Percentiles rank a stretch among this genome's conserved stretches.
Conservation (phyloP, 2,329 filamentous ascomycete genomes). For the Neofusicoccum kwambonambiense region DNA sequence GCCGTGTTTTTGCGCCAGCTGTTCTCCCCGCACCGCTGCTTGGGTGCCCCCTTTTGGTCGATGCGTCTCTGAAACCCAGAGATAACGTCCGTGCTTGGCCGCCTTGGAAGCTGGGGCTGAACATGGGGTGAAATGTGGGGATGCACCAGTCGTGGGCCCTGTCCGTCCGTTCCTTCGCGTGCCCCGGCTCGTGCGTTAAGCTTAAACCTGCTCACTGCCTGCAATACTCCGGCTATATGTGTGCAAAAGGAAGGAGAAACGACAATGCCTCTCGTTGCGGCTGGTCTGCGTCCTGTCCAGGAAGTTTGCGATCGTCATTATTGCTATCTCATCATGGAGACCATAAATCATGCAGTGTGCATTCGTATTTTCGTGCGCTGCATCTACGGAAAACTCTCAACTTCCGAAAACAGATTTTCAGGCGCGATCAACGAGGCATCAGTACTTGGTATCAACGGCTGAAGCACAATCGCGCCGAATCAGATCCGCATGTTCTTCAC, state of each 20-base stretch:
- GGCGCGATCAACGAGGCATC: neutral
- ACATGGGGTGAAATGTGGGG: constrained; percentile 5
- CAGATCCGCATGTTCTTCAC: neutral
- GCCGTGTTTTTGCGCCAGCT: neutral
- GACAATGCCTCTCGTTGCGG: neutral
- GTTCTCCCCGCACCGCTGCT: neutral
- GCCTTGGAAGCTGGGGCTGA: neutral
- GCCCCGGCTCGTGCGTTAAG: neutral
- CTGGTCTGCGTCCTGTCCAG: neutral
- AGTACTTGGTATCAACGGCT: neutral
- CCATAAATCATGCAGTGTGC: no score
- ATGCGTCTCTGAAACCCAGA: neutral
- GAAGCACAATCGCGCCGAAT: neutral
- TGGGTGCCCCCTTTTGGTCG: neutral
- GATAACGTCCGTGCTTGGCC: neutral
- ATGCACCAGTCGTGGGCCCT: neutral
- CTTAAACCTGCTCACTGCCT: neutral
- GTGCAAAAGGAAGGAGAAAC: neutral
- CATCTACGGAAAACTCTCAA: no score
- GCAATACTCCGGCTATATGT: neutral
- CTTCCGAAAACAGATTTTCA: no score
- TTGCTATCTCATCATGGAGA: no score
- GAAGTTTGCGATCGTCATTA: neutral
- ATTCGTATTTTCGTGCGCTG: no score
- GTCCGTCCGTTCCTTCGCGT: constrained; percentile 19